These are phyloP conservation scores for Aspergillus homomorphus DNA, from an alignment of 495 filamentous ascomycete genomes.

Conservation along the genomic window DNA sequence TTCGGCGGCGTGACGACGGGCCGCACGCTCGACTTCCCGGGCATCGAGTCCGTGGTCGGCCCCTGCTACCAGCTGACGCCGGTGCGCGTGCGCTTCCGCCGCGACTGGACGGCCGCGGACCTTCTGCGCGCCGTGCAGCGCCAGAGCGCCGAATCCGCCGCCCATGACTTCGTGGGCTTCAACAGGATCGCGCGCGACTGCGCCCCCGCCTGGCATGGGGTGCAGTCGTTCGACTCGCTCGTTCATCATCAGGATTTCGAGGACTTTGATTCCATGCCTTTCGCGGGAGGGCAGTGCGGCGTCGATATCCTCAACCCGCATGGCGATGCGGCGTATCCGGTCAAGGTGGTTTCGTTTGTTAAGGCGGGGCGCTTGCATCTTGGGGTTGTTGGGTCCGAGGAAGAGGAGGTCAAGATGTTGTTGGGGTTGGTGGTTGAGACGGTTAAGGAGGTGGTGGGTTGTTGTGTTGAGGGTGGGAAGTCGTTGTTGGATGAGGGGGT, in stretches of 20 bases:
- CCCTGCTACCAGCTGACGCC: conserved; percentile 42
- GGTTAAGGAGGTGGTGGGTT: conserved; percentile 27
- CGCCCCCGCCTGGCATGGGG: conserved; percentile 16
- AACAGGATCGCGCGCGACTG: conserved; percentile 27
- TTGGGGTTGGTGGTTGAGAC: conserved; percentile 23
- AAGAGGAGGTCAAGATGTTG: conserved; percentile 11
- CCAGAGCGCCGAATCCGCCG: conserved; percentile 29
- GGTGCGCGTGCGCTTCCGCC: conserved; percentile 30
- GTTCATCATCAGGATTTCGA: conserved; percentile 37
- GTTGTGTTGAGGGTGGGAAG: conserved; percentile 13
- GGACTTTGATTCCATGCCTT: conserved; percentile 38
- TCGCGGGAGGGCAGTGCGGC: conserved; percentile 29
- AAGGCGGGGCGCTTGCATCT: conserved; percentile 31
- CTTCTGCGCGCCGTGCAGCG: conserved; percentile 34
- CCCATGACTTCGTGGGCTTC: conserved; percentile 32
- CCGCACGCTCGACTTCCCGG: conserved; percentile 41
- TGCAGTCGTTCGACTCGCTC: conserved; percentile 26
- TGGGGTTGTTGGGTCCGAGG: conserved; percentile 36
- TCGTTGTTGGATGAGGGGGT: conserved; percentile 17
- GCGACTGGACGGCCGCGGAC: conserved; percentile 33
- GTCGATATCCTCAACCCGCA: conserved; percentile 39
- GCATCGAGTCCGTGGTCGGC: conserved; percentile 44
- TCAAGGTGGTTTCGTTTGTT: conserved; percentile 41
- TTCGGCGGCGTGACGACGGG: conserved; percentile 60
- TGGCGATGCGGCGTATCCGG: conserved; percentile 35